Conservation (phyloP, 2,329 filamentous ascomycete genomes). For the Ophiostoma pallidulum region DNA sequence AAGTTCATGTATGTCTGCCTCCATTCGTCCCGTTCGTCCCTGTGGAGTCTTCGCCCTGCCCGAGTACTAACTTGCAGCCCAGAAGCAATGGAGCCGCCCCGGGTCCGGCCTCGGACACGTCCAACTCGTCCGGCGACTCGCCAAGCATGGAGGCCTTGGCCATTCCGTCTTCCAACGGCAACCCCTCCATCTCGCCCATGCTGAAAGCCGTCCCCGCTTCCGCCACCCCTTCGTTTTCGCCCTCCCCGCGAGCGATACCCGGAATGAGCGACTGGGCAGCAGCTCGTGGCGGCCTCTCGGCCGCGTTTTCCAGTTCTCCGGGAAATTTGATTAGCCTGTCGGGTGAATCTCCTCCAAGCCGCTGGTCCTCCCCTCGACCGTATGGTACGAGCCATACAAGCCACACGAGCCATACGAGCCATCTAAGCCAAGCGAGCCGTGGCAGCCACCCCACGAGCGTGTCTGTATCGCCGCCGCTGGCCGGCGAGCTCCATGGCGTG, state of each 20-base stretch:
- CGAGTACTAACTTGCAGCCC: neutral
- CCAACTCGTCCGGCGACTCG: slow-evolving; percentile 33
- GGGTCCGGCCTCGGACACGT: slow-evolving; percentile 31
- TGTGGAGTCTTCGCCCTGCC: too few relatives aligned
- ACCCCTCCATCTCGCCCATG: slow-evolving; percentile 34
- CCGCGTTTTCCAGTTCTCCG: slow-evolving; percentile 41
- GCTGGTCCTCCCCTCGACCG: slow-evolving; percentile 38
- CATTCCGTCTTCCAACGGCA: slow-evolving; percentile 31
- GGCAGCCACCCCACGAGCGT: slow-evolving; percentile 19
- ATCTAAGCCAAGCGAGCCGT: slow-evolving; percentile 12
- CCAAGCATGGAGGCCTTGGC: slow-evolving; percentile 36
- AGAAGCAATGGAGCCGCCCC: slow-evolving; percentile 26
- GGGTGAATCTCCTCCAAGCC: slow-evolving; percentile 44
- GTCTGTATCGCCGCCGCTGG: slow-evolving; percentile 31
- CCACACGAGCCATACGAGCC: slow-evolving; percentile 14
- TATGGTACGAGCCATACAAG: slow-evolving; percentile 23
- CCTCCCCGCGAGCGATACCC: slow-evolving; percentile 33
- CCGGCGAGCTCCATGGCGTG: slow-evolving; percentile 6
- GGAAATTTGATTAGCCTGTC: slow-evolving; percentile 42
- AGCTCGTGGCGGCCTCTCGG: slow-evolving; percentile 23
- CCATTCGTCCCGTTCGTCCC: slow-evolving; percentile 16
- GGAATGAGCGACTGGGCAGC: slow-evolving; percentile 33
- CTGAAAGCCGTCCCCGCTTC: slow-evolving; percentile 40
- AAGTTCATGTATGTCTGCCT: slow-evolving; percentile 40
- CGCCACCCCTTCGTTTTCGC: slow-evolving; percentile 29